Evolutionary conservation across 768 basidiomycete genomes (phyloP), one percentile per base, ranked within the genome.

Genomic region (Panus rudis): DNA sequence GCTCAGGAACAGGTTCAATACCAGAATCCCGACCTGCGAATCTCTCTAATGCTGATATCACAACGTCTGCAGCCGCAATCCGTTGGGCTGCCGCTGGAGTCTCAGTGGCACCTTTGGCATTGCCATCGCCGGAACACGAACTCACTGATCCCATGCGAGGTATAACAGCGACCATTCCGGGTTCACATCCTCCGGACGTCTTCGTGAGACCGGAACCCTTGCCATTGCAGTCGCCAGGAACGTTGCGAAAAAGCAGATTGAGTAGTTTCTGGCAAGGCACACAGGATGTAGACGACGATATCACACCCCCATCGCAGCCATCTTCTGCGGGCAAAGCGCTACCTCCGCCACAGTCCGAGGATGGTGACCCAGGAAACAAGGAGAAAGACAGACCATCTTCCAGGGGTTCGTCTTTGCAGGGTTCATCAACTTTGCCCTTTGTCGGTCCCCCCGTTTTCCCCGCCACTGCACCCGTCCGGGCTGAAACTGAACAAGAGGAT

Each of bases 81-180:
- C 84, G 89, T 27, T 81, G 80, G 75, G 90, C 90, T n/a, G 88
- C 81, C 3, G 77, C 84, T 8, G 72, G 84, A 19, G 80, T 90
- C 8, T 79, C 88, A 52, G 79, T 97, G 42, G 82, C 89, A 0
- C 92, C 92, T 0, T 71, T 97, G 20, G 81, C 88, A 0, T 71
- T 93, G 1, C 92, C 92, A 2, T 89, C 84, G 10, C 92, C 92
- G 0, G 92, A 97, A 57, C 81, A 86, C 52, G 92, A 96, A 57
- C 74, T 94, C 20, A 83, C 83, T 8, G 92, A 96, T 62, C 92
- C 92, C 0, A 81, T 96, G 79, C 79, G 86, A 27, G 78, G 79
- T 25, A 73, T 83, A 17, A 80, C 73, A 7, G 70, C 84, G 20
- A 67, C 77, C 7, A 74, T 85, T 33, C 83, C 85, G 1, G 76